Base-by-base conservation (phyloP, 441 rosid species). In the Codiaeum variegatum region DNA sequence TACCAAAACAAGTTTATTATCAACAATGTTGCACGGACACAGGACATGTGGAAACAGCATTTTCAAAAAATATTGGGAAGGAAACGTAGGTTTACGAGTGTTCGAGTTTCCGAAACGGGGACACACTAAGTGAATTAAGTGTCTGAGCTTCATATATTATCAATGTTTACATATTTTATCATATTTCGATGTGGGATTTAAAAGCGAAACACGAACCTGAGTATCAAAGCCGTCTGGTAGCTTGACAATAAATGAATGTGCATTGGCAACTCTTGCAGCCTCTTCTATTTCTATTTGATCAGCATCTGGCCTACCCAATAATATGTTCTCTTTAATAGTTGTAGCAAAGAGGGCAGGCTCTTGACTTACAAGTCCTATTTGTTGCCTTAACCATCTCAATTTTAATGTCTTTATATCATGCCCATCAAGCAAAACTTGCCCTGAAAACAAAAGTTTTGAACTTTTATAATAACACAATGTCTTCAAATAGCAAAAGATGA, bases 211-310 rank as follows among this genome's bases (percentile, higher is more conserved):
- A 71, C 73, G n/a, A n/a, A 93, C 99, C 94, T 91, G 98, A 66
- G 99, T 93, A 79, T 96, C 98, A 11, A 90, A 90, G 67, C 97
- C 97, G 16, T 96, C 98, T 0, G 99, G 96, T 68, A 93, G 87
- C 87, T 96, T 96, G 83, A 90, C 80, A 70, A 96, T 88, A 82
- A 96, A 96, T 12, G 99, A 96, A 83, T 96, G 93, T 0, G 99
- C 99, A 73, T 96, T 96, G 58, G 99, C 99, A n/a, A 96, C 99
- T 77, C 97, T 85, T 54, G 99, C 99, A 15, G 99, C 99, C 73
- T 93, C 99, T 71, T 96, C 99, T 1, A 96, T 79, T 83, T 96
- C 98, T 6, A 80, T 85, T 71, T 78, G 88, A 73, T 86, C 87
- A 1, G 99, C 97, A 47, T 88, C 96, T 0, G 99, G 93, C 77